Conservation (phyloP, 2,329 filamentous ascomycete genomes). For the Lachnellula hyalina region DNA sequence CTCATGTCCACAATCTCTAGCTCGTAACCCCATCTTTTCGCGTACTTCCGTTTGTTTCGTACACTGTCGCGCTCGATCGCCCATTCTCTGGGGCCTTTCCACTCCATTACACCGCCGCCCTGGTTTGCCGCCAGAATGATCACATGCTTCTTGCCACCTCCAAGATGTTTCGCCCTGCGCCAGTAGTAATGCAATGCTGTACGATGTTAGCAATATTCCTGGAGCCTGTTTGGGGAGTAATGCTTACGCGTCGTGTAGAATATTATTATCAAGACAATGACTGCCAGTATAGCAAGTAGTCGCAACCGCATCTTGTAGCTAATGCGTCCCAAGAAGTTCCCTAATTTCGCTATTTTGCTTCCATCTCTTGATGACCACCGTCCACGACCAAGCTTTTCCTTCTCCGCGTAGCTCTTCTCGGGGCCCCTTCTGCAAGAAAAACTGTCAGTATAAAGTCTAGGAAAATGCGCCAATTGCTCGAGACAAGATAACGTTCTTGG, state of each 20-base stretch:
- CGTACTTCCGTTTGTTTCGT: slow-evolving; percentile 89
- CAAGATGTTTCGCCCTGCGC: slow-evolving; percentile 66
- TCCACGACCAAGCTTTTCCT: slow-evolving; percentile 67
- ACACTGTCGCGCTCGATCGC: slow-evolving; percentile 96
- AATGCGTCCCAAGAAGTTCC: slow-evolving; percentile 44
- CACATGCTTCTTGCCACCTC: slow-evolving; percentile 86
- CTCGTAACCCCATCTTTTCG: slow-evolving; percentile 84
- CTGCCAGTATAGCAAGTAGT: slow-evolving; percentile 50
- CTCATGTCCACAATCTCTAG: slow-evolving; percentile 97
- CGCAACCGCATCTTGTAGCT: slow-evolving; percentile 62
- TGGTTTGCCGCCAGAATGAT: slow-evolving; percentile 91
- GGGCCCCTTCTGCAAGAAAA: slow-evolving; percentile 6
- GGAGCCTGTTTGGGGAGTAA: background rate
- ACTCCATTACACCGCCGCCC: slow-evolving; percentile 97
- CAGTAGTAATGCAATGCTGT: slow-evolving; percentile 49
- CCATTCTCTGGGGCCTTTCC: slow-evolving; percentile 97
- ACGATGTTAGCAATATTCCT: slow-evolving; percentile 10
- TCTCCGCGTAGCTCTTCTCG: slow-evolving; percentile 57
- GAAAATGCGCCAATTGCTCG: too few relatives aligned
- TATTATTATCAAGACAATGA: slow-evolving; percentile 57
- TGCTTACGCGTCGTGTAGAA: slow-evolving; percentile 72
- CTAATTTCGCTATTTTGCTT: slow-evolving; percentile 43
- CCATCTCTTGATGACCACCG: slow-evolving; percentile 46
- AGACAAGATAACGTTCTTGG: slow-evolving; percentile 38
- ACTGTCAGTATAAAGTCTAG: slow-evolving; percentile 21